phyloP scores from a whole-genome alignment of 2,329 filamentous ascomycete species.

The Trichoderma simmonsii region DNA sequence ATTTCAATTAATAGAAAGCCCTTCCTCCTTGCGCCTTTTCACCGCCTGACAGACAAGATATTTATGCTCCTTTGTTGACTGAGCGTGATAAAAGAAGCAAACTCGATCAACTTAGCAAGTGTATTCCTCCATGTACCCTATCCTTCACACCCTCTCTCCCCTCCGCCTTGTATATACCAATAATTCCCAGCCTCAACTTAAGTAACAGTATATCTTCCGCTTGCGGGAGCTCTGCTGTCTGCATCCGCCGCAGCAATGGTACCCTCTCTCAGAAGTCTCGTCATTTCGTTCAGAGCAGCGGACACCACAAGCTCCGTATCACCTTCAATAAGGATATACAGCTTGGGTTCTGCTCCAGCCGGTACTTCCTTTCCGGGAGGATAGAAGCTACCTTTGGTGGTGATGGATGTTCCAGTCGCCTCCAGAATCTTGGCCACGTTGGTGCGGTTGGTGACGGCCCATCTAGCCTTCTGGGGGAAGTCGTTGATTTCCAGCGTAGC shows the following conservation, averaged over 20 bases:
- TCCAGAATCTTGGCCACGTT: slow-evolving; percentile 98
- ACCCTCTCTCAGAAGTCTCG: slow-evolving; percentile 82
- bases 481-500: slow-evolving; percentile 98
- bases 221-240: slow-evolving; percentile 73
- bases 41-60: not conserved
- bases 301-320: slow-evolving; percentile 92
- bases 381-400: slow-evolving; percentile 94
- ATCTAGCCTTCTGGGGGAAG: slow-evolving; percentile 96
- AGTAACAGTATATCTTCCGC: slow-evolving; percentile 82
- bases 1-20: not conserved
- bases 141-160: not conserved
- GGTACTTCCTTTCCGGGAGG: slow-evolving; percentile 74
- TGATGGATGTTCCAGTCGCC: slow-evolving; percentile 90
- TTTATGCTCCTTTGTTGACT: not conserved
- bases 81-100: not conserved
- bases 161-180: not conserved
- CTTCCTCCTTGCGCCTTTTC: not conserved
- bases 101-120: not conserved
- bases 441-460: slow-evolving; percentile 97
- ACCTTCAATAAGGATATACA: slow-evolving; percentile 96
- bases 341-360: slow-evolving; percentile 75
- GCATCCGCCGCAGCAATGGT: slow-evolving; percentile 85
- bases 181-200: slow-evolving; percentile 36
- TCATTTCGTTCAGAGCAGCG: slow-evolving; percentile 85
- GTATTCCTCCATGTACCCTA: not conserved